Percentiles rank a stretch among this genome's conserved stretches.
phyloP scores from a whole-genome alignment of 805 yeast species.

The Yamadazyma takamatsuzukensis region DNA sequence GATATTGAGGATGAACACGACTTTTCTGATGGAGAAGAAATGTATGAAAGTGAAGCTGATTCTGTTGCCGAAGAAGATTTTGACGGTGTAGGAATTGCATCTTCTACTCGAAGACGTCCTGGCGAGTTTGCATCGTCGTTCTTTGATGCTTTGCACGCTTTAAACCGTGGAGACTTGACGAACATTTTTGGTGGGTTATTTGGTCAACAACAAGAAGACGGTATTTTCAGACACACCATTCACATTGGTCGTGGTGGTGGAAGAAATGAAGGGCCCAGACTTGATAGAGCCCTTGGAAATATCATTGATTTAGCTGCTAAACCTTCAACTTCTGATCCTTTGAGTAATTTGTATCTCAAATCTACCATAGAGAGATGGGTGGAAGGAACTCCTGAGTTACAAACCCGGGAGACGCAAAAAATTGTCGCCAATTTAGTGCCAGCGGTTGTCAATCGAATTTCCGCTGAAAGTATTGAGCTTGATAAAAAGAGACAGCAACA shows the following conservation, averaged over 20 bases:
- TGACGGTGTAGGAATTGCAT: constrained; percentile 15
- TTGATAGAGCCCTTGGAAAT: constrained; percentile 24
- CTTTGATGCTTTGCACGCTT: constrained; percentile 23
- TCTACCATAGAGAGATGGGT: constrained; percentile 70
- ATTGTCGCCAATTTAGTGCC: constrained; percentile 20
- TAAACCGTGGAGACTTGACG: constrained; percentile 14
- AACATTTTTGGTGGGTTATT: constrained; percentile 15
- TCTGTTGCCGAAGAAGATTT: constrained; percentile 18
- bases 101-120: constrained; percentile 14
- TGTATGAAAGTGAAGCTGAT: constrained; percentile 18
- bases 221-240: constrained; percentile 20
- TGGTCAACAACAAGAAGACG: constrained; percentile 14
- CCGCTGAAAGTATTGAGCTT: constrained; percentile 44
- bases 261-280: constrained; percentile 10
- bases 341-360: constrained; percentile 25
- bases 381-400: constrained; percentile 51
- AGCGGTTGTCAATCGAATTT: constrained; percentile 44
- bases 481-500: constrained; percentile 23
- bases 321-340: constrained; percentile 11
- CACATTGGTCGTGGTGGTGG: constrained; percentile 15
- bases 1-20: constrained; percentile 1
- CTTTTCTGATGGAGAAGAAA: constrained; percentile 16
- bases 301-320: constrained; percentile 14
- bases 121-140: constrained; percentile 23
- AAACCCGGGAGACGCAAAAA: constrained; percentile 33